A percentile compares a stretch with the other conserved stretches of the same genome.
Evolutionary conservation across 1,139 yeast genomes (phyloP).

Genomic region (Zygosaccharomyces pseudobailii): DNA sequence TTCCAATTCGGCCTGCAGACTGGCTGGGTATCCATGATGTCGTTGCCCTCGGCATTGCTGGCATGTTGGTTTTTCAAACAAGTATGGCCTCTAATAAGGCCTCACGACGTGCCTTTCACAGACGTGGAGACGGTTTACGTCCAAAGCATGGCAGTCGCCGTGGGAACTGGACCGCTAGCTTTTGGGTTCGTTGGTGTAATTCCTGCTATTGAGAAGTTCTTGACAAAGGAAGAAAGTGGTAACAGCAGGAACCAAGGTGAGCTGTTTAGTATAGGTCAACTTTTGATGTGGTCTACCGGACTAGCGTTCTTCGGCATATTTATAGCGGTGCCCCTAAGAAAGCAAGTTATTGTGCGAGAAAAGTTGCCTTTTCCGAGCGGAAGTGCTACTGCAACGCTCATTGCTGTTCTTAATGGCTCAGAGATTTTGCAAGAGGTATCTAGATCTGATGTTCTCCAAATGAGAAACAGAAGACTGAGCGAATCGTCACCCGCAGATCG

Average conservation of each 20-base stretch:
- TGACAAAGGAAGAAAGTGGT: constrained; percentile 77
- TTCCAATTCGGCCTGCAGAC: constrained; percentile 96
- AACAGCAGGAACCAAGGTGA: constrained; percentile 37
- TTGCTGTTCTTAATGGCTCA: constrained; percentile 77
- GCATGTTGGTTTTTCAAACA: constrained; percentile 73
- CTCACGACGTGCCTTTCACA: constrained; percentile 47
- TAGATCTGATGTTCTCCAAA: constrained; percentile 24
- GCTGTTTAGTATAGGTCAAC: constrained; percentile 43
- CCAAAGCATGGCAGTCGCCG: constrained; percentile 92
- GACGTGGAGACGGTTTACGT: constrained; percentile 92
- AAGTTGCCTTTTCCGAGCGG: constrained; percentile 93
- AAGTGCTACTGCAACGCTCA: constrained; percentile 89
- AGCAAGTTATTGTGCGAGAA: constrained; percentile 78
- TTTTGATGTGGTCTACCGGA: constrained; percentile 78
- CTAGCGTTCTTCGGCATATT: constrained; percentile 92
- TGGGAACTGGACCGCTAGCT: constrained; percentile 95
- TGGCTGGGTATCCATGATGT: constrained; percentile 99
- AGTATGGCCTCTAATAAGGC: constrained; percentile 36
- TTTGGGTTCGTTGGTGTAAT: constrained; percentile 94
- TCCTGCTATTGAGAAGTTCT: constrained; percentile 89
- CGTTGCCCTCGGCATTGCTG: constrained; percentile 86
- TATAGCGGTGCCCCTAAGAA: constrained; percentile 84
- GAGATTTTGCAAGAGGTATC: constrained; percentile 46
- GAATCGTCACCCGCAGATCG: constrained; percentile 24
- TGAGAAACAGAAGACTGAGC: constrained; percentile 26